Evolutionary conservation across 495 filamentous ascomycete species (phyloP).

Genomic region (Penicillium soppii): DNA sequence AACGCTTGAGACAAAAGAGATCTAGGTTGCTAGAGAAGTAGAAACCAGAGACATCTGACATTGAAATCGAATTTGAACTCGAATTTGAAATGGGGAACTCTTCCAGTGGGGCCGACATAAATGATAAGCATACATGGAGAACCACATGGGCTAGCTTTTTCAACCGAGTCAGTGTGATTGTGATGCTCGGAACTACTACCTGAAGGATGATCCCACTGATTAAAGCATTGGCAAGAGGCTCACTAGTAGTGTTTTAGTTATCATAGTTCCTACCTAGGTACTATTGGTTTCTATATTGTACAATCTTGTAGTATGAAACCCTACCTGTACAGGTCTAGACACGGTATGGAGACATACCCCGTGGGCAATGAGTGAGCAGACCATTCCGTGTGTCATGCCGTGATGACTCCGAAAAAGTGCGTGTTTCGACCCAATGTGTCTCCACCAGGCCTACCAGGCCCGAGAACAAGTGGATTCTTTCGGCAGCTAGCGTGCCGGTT

Average conservation of each 20-base stretch:
- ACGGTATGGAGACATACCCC: background rate
- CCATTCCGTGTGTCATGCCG: background rate
- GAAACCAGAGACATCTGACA: background rate
- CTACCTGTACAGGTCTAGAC: too few species aligned
- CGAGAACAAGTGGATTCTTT: background rate
- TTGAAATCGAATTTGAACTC: background rate
- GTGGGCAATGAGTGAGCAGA: background rate
- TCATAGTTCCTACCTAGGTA: too few species aligned
- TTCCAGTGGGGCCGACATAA: conserved; percentile 2
- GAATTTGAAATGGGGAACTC: background rate
- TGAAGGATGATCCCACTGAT: background rate
- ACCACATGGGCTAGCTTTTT: background rate
- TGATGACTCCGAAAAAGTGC: background rate
- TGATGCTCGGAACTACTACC: too few species aligned
- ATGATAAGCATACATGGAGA: conserved; percentile 4
- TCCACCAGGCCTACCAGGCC: background rate
- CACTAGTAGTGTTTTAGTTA: too few species aligned
- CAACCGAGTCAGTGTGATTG: too few species aligned
- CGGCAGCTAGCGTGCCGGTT: conserved; percentile 28
- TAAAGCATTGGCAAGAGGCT: too few species aligned
- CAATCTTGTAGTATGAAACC: too few species aligned
- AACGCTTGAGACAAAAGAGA: background rate
- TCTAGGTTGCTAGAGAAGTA: background rate
- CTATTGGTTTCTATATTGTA: too few species aligned
- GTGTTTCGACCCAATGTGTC: background rate